Conservation (phyloP, 2,329 filamentous ascomycete genomes). For the Calonectria multiphialidica region DNA sequence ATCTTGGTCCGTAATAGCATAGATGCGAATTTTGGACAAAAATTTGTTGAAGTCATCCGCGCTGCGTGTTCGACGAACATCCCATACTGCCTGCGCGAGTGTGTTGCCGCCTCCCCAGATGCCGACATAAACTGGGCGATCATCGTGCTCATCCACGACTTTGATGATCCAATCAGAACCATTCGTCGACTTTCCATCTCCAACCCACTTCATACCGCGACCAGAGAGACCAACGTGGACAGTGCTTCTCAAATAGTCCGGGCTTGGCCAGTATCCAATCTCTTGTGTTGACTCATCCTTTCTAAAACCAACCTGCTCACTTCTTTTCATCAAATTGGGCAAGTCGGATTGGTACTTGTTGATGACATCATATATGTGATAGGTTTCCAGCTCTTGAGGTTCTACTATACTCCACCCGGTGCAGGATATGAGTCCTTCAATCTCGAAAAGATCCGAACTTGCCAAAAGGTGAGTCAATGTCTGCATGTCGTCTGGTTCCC, state of each 20-base stretch:
- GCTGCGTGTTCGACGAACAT: background rate
- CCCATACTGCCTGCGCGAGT: background rate
- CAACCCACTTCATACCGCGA: background rate
- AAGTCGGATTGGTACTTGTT: background rate
- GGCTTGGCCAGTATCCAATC: background rate
- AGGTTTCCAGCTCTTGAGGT: background rate
- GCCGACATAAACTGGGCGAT: background rate
- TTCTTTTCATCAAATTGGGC: background rate
- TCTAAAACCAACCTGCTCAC: background rate
- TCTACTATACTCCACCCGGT: background rate
- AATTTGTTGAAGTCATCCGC: background rate
- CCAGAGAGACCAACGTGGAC: background rate
- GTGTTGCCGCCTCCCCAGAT: background rate
- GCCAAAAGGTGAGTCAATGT: background rate
- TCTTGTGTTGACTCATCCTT: background rate
- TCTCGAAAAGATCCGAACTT: background rate
- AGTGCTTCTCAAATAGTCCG: background rate
- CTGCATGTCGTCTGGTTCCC: background rate
- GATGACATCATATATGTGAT: background rate
- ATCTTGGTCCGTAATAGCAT: background rate
- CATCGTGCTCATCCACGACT: background rate
- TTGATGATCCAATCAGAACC: background rate
- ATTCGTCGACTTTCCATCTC: background rate
- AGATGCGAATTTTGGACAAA: background rate
- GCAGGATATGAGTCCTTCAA: background rate